Conservation (phyloP, 768 basidiomycete genomes). For the Collybiopsis confluens region DNA sequence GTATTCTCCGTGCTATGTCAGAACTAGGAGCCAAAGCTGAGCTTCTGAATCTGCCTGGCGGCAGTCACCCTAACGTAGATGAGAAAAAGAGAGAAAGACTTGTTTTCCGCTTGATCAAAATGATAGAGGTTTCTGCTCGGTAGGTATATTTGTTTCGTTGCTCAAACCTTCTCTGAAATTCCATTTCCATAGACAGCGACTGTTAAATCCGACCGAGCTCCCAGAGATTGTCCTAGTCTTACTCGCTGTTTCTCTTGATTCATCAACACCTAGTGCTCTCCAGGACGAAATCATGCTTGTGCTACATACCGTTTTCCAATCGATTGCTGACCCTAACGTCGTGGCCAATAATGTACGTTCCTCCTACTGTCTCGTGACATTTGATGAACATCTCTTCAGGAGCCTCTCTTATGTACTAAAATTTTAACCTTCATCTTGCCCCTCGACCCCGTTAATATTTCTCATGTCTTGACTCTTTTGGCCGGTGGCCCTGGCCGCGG, state of each 20-base stretch:
- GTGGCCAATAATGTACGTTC: slow-evolving; percentile 23
- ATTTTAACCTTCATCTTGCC: slow-evolving; percentile 35
- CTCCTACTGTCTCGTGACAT: slow-evolving; percentile 8
- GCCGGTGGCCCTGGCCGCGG: slow-evolving; percentile 45
- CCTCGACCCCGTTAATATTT: slow-evolving; percentile 46
- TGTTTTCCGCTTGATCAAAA: slow-evolving; percentile 36
- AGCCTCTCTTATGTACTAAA: slow-evolving; percentile 40
- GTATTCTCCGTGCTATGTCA: slow-evolving; percentile 32
- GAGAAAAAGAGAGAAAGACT: slow-evolving; percentile 23
- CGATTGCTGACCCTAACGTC: slow-evolving; percentile 25
- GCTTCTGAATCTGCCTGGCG: slow-evolving; percentile 27
- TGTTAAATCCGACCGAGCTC: slow-evolving; percentile 33
- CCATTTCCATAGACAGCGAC: slow-evolving; percentile 24
- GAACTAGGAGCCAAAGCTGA: slow-evolving; percentile 40
- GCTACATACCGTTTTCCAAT: slow-evolving; percentile 43
- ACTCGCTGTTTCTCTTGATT: slow-evolving; percentile 55
- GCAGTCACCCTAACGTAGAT: slow-evolving; percentile 21
- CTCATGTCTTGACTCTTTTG: slow-evolving; percentile 46
- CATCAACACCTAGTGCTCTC: slow-evolving; percentile 38
- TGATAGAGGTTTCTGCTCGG: slow-evolving; percentile 42
- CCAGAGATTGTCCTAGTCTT: slow-evolving; percentile 47
- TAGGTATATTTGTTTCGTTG: slow-evolving; percentile 24
- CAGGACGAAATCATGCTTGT: slow-evolving; percentile 41
- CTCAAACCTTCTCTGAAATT: slow-evolving; percentile 1
- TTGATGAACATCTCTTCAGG: slow-evolving; percentile 27